Evolutionary conservation across 2,329 filamentous ascomycete genomes (phyloP).

Genomic region (Dothistroma pini): DNA sequence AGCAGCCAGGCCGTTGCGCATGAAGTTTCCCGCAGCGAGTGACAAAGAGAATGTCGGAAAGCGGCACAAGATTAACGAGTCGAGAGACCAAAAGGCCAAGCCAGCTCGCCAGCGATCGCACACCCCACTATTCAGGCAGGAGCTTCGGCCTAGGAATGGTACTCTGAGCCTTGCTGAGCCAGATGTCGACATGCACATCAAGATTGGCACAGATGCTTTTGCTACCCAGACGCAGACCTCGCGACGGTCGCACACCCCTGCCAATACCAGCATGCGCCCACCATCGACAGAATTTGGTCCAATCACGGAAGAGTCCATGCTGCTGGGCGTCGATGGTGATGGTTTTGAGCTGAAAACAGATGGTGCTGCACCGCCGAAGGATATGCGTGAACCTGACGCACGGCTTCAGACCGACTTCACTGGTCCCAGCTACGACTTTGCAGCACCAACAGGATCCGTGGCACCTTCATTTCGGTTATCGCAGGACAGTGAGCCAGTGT

Average conservation of each 20-base stretch:
- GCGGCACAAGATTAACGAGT: slow-evolving; percentile 27
- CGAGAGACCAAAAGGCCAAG: slow-evolving; percentile 7
- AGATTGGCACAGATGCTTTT: slow-evolving; percentile 33
- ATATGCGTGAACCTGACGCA: background rate
- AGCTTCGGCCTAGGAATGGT: slow-evolving; percentile 12
- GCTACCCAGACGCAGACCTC: slow-evolving; percentile 24
- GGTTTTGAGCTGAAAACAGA: slow-evolving; percentile 12
- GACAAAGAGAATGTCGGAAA: slow-evolving; percentile 30
- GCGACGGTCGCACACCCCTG: slow-evolving; percentile 14
- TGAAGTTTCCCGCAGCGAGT: slow-evolving; percentile 21
- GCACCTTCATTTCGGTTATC: slow-evolving; percentile 3
- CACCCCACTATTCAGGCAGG: slow-evolving; percentile 23
- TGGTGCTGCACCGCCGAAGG: background rate
- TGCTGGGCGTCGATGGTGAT: slow-evolving; percentile 29
- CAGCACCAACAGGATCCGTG: background rate
- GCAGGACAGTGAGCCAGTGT: background rate
- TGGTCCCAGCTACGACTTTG: background rate
- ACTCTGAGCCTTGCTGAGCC: slow-evolving; percentile 16
- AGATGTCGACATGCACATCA: slow-evolving; percentile 26
- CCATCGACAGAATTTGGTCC: slow-evolving; percentile 25
- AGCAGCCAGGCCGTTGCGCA: slow-evolving; percentile 24
- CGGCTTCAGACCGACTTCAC: too few relatives aligned
- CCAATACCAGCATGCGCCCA: slow-evolving; percentile 23
- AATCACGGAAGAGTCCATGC: slow-evolving; percentile 33
- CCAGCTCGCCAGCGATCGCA: slow-evolving; percentile 9